These are phyloP conservation scores for Agaricus subrufescens DNA, from an alignment of 768 basidiomycete species.

Conservation along the genomic window DNA sequence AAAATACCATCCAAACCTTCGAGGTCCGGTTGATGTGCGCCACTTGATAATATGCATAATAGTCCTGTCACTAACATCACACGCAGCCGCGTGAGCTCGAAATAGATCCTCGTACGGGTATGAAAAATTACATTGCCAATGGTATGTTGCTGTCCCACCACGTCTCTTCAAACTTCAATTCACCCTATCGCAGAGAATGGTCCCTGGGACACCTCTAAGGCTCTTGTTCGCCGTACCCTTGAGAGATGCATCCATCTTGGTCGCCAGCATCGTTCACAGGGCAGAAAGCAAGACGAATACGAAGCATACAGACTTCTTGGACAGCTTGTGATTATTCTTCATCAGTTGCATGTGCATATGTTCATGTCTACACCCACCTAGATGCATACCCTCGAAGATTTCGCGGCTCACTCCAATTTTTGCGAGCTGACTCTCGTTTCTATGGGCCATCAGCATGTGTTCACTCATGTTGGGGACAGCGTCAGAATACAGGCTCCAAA, in stretches of 20 bases:
- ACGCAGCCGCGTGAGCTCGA: slow-evolving; percentile 73
- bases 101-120: slow-evolving; percentile 79
- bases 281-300: slow-evolving; percentile 65
- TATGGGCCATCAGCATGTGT: slow-evolving; percentile 73
- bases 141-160: slow-evolving; percentile 24
- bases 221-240: slow-evolving; percentile 67
- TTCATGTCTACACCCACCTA: slow-evolving; percentile 18
- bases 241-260: slow-evolving; percentile 79
- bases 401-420: slow-evolving; percentile 86
- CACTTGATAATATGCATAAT: slow-evolving; percentile 3
- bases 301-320: slow-evolving; percentile 82
- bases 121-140: slow-evolving; percentile 96
- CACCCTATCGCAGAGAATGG: slow-evolving; percentile 46
- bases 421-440: slow-evolving; percentile 77
- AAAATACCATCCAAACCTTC: slow-evolving; percentile 67
- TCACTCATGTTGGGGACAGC: slow-evolving; percentile 82
- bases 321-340: slow-evolving; percentile 41
- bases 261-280: slow-evolving; percentile 51
- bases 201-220: slow-evolving; percentile 86
- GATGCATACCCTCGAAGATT: slow-evolving; percentile 84
- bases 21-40: slow-evolving; percentile 76
- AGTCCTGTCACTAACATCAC: background rate
- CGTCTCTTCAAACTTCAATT: too few species aligned
- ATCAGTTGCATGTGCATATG: background rate
- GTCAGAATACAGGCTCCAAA: slow-evolving; percentile 71